Evolutionary conservation across 345 rosid genomes (phyloP).

Genomic region (Murraya koenigii): DNA sequence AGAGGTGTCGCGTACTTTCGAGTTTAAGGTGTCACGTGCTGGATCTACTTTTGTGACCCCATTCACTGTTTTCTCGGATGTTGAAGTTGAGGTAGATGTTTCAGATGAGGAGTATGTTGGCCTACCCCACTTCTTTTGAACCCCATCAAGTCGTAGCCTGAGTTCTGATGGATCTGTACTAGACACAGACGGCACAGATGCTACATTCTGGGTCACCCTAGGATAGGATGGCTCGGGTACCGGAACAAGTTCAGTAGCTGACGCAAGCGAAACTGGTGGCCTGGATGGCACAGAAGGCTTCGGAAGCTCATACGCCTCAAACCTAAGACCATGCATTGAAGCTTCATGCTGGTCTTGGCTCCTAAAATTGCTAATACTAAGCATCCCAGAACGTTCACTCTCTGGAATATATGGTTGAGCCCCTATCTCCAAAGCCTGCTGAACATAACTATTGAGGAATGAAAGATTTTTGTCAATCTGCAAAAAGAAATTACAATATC

Average conservation of each 20-base stretch:
- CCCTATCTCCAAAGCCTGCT: slow-evolving; percentile 72
- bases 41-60: slow-evolving; percentile 41
- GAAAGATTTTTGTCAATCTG: slow-evolving; percentile 84
- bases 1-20: slow-evolving; percentile 45
- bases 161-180: slow-evolving; percentile 57
- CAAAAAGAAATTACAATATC: slow-evolving; percentile 15
- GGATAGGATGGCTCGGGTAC: slow-evolving; percentile 65
- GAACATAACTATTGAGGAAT: slow-evolving; percentile 69
- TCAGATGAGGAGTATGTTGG: slow-evolving; percentile 54
- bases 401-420: slow-evolving; percentile 83
- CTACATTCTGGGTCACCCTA: slow-evolving; percentile 47
- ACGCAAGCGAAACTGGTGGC: slow-evolving; percentile 40
- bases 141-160: slow-evolving; percentile 91
- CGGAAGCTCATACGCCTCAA: slow-evolving; percentile 96
- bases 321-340: slow-evolving; percentile 73
- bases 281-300: slow-evolving; percentile 48
- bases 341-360: slow-evolving; percentile 62
- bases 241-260: slow-evolving; percentile 68
- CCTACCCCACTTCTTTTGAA: slow-evolving; percentile 92
- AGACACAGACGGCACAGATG: slow-evolving; percentile 43
- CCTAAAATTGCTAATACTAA: slow-evolving; percentile 46
- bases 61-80: slow-evolving; percentile 50
- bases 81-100: slow-evolving; percentile 46
- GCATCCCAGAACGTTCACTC: slow-evolving; percentile 60
- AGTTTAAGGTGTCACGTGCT: slow-evolving; percentile 32